A percentile compares a stretch with the other conserved stretches of the same genome.
Evolutionary conservation across 164 flowering plant genomes (phyloP).

Genomic region (Platanus orientalis): DNA sequence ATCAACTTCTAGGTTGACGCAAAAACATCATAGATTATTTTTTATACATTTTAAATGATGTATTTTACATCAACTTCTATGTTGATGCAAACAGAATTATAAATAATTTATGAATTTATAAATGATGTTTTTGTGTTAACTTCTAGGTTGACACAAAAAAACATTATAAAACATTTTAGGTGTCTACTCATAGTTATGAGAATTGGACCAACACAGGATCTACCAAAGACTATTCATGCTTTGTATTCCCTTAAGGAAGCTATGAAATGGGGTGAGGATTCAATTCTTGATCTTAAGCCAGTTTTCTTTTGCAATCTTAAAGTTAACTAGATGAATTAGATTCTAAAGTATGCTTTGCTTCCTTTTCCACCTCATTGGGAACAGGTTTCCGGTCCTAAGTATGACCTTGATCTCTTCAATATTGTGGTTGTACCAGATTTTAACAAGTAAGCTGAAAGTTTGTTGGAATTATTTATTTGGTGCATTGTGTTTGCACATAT

Average conservation of each 20-base stretch:
- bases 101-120: no score
- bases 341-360: conserved; percentile 10
- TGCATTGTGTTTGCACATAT: not conserved
- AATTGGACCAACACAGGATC: conserved; percentile 91
- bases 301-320: not conserved
- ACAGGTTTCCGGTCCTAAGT: conserved; percentile 93
- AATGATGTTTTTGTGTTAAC: no score
- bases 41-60: no score
- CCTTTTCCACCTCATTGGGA: not conserved
- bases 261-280: conserved; percentile 99
- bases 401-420: conserved; percentile 94
- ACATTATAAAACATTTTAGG: no score
- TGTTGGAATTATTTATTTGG: conserved; percentile 15
- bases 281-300: conserved; percentile 14
- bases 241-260: conserved; percentile 97
- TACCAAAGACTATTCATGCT: conserved; percentile 93
- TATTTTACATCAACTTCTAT: no score
- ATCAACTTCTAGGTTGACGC: no score
- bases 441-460: conserved; percentile 55
- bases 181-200: no score
- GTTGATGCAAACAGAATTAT: no score
- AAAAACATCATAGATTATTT: no score
- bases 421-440: conserved; percentile 98
- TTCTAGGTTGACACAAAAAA: no score
- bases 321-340: not conserved